Evolutionary conservation across 345 rosid genomes (phyloP), one percentile per base, ranked within the genome.

Genomic region (Erysimum cheiranthoides): DNA sequence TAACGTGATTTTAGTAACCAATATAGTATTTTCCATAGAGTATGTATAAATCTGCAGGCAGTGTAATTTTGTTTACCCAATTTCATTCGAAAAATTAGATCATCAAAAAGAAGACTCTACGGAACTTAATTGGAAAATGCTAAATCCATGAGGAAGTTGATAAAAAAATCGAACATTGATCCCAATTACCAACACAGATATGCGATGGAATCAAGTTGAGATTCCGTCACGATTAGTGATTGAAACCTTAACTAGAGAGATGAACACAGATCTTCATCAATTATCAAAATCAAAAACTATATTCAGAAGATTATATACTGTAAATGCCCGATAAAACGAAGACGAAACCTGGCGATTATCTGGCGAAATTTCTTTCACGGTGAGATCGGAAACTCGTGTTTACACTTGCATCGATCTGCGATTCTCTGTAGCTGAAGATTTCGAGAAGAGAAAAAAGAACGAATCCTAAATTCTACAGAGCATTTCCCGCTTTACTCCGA

Each of bases 1-100:
- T 72, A 73, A 60, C 68, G 28, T 40, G 31, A 49, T 61, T 57
- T 63, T 14, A 30, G 32, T 52, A 32, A 75, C 32, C 6, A 72
- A n/a, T 65, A 35, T 43, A 34, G 61, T 40, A 32, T 50, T 50
- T 62, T 50, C 13, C 45, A 51, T 40, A 17, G 54, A 30, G 54
- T 49, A 8, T 38, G 2, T 50, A 68, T 18, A 61, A 47, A 65
- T 64, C 45, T 58, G 36, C 27, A 67, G 36, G 61, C 61, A 35
- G 51, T 75, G 47, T 36, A 67, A 38, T 47, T 17, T 40, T 59
- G 25, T 21, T 39, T 8, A 34, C 36, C 49, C 4, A 73, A 11
- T 7, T 47, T 35, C 0, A 3, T 45, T 11, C 16, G 3, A 51
- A 16, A 61, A 43, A 5, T 1, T 8, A 34, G 10, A 66, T 56